Base-by-base conservation (phyloP, 2,329 filamentous ascomycete species). In the Pestalotiopsis sp. region DNA sequence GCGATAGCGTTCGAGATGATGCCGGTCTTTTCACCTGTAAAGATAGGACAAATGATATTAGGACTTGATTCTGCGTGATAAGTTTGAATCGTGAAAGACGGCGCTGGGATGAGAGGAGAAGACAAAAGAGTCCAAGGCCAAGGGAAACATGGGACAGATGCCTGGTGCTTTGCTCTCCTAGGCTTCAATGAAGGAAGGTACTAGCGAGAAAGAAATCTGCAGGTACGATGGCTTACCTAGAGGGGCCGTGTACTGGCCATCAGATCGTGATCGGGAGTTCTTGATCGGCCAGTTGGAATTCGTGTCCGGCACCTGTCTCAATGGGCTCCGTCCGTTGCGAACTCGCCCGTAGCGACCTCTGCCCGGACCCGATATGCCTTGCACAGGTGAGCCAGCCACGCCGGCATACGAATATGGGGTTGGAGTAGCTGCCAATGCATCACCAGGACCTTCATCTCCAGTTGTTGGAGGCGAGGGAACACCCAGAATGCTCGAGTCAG, bases 1-100 rank as follows among this genome's bases (percentile, higher is more conserved):
- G 95, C 94, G 76, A 97, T 98, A 61, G 95, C 95, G 74, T 89
- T 92, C 31, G 94, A 97, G 72, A 98, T 98, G 77, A 98, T 97
- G 67, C 95, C 94, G 12, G 82, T 80, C 67, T 82, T 82, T 81
- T 92, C 89, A 73, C 73, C 79, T 79, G 31, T 36, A 9, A 36
- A 73, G 66, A 45, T 25, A 45, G 68, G 25, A 49, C n/a, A 12
- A 45, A 59, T 17, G 17, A 25, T 20, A 31, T 45, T n/a, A 49
- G 61, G 36, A 52, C 4, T 52, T 52, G 45, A 52, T n/a, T 17
- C 14, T 52, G 45, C 14, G 11, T n/a, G 20, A n/a, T 52, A 52
- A 23, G 17, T 11, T 9, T 9, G 17, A 20, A n/a, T 9, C 6
- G 45, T 23, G n/a, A 3, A 52, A n/a, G 17, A n/a, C 11, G n/a